Conservation (phyloP, 2,329 filamentous ascomycete species). For the Fusarium clavum region DNA sequence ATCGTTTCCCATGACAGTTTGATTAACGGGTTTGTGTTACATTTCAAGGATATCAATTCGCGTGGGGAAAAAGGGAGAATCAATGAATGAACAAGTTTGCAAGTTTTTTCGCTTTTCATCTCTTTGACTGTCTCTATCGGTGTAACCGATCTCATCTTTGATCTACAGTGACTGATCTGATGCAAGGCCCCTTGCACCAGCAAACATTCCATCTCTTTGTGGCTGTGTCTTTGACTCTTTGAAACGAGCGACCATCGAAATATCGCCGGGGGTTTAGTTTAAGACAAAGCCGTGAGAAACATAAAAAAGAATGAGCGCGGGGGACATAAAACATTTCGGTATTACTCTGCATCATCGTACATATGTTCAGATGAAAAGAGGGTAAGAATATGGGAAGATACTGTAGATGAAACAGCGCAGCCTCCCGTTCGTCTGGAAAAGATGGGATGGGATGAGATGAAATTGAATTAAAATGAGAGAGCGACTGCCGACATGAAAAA, state of each 20-base stretch:
- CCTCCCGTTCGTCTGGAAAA: slow-evolving; percentile 6
- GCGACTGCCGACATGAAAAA: slow-evolving; percentile 14
- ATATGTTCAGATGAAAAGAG: slow-evolving; percentile 7
- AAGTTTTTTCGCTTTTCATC: not conserved
- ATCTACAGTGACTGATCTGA: slow-evolving; percentile 15
- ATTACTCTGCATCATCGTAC: slow-evolving; percentile 1
- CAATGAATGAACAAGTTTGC: slow-evolving; percentile 4
- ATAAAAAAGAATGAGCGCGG: slow-evolving; percentile 1
- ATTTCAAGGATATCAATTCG: slow-evolving; percentile 8
- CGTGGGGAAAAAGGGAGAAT: not conserved
- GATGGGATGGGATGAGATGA: not conserved
- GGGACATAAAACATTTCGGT: not conserved
- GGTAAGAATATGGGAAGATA: not conserved
- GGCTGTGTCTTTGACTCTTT: slow-evolving; percentile 12
- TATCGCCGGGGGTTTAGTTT: not conserved
- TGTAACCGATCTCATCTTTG: slow-evolving; percentile 28
- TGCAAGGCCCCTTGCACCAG: slow-evolving; percentile 2
- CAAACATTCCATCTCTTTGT: slow-evolving; percentile 23
- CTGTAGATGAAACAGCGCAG: slow-evolving; percentile 35
- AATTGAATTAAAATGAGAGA: not conserved
- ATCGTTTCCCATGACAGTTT: slow-evolving; percentile 10
- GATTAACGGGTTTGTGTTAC: slow-evolving; percentile 15
- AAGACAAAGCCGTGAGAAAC: not conserved
- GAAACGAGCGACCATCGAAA: not conserved
- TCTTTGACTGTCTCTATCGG: not conserved